These are phyloP conservation scores for Dalbergia cochinchinensis DNA, from an alignment of 306 rosid species.

Conservation along the genomic window DNA sequence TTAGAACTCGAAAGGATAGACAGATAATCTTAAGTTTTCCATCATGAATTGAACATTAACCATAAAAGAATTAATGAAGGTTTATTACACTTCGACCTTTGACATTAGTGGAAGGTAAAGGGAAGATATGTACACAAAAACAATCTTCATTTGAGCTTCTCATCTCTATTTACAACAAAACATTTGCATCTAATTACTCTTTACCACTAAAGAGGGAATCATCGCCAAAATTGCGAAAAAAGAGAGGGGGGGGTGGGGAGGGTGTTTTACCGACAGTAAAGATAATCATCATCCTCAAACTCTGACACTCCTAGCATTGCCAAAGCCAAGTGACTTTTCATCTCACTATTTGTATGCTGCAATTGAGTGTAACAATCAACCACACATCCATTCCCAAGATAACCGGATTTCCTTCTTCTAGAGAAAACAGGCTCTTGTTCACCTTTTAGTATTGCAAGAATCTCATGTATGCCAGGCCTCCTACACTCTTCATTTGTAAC, in stretches of 20 bases:
- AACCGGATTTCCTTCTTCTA: constrained; percentile 63
- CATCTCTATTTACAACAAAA: constrained; percentile 55
- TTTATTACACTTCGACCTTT: constrained; percentile 52
- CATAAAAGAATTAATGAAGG: constrained; percentile 25
- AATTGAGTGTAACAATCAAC: constrained; percentile 70
- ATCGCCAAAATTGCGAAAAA: neutral
- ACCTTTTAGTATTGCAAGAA: constrained; percentile 71
- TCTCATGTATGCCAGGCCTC: constrained; percentile 75
- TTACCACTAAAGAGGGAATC: constrained; percentile 40
- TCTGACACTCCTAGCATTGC: constrained; percentile 84
- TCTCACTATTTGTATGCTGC: constrained; percentile 63
- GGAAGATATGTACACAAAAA: constrained; percentile 47
- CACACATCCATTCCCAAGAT: constrained; percentile 66
- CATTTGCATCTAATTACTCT: constrained; percentile 27
- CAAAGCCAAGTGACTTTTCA: constrained; percentile 73
- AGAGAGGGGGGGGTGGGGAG: too few species aligned
- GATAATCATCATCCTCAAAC: constrained; percentile 72
- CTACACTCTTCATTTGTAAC: constrained; percentile 79
- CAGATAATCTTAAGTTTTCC: neutral
- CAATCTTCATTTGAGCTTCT: constrained; percentile 39
- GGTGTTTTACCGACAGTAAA: constrained; percentile 52
- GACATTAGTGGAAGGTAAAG: constrained; percentile 46
- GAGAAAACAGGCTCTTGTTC: constrained; percentile 58
- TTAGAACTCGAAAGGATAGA: too few species aligned
- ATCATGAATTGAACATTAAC: neutral